These are phyloP conservation scores for Linum trigynum DNA, from an alignment of 345 rosid genomes.

Conservation along the genomic window DNA sequence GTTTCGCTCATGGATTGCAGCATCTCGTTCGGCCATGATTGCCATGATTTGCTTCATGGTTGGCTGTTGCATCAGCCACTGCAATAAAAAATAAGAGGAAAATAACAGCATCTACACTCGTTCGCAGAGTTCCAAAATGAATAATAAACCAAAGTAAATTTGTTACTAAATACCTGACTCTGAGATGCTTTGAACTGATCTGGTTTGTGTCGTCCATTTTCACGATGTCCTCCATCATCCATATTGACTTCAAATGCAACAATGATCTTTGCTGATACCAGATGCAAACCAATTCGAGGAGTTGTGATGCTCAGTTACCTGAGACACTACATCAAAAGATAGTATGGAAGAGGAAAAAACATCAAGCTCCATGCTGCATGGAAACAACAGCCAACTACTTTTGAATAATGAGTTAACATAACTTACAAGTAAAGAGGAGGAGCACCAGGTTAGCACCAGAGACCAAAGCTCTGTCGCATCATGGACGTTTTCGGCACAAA, in stretches of 20 bases:
- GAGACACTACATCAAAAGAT: neutral
- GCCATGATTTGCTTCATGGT: constrained; percentile 99
- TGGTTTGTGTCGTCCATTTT: constrained; percentile 77
- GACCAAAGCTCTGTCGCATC: neutral
- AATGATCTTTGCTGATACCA: neutral
- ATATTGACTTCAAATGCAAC: constrained; percentile 25
- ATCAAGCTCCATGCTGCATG: neutral
- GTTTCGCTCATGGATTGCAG: constrained; percentile 83
- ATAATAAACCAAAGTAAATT: too few species aligned
- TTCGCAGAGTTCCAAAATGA: too few species aligned
- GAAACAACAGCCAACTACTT: neutral
- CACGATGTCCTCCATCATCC: constrained; percentile 95
- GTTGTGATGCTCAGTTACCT: neutral
- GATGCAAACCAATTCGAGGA: neutral
- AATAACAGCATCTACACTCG: neutral
- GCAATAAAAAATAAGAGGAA: constrained; percentile 19
- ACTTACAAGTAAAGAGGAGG: neutral
- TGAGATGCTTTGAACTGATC: constrained; percentile 68
- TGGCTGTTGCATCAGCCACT: constrained; percentile 96
- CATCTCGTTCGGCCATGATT: constrained; percentile 94
- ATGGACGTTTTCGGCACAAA: neutral
- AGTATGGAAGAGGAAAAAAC: neutral
- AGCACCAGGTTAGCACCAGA: neutral
- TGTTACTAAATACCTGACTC: constrained; percentile 55
- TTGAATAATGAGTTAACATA: neutral